Percentiles rank a stretch among this genome's conserved stretches.
Conservation (phyloP, 805 yeast species). For the Maudiozyma turicensis region DNA sequence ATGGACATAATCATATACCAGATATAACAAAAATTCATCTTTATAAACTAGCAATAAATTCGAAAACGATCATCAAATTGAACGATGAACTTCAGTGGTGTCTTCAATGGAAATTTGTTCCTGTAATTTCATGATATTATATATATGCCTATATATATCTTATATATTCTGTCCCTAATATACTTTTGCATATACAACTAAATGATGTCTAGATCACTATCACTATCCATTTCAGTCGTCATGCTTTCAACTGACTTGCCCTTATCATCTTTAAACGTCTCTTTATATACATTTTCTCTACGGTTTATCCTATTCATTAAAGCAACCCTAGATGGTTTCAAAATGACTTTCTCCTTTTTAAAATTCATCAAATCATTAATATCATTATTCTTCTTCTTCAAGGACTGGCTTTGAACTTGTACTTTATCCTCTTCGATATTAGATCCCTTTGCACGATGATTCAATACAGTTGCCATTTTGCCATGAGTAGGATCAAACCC, state of each 20-base stretch:
- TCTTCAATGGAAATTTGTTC: constrained; percentile 8
- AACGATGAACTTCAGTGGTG: constrained; percentile 5
- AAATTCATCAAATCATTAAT: constrained; percentile 25
- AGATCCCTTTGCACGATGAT: constrained; percentile 2
- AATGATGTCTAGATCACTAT: constrained; percentile 29
- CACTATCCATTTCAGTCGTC: constrained; percentile 8
- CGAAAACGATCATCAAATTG: constrained; percentile 3
- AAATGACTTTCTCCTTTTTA: constrained; percentile 27
- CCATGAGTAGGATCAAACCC: constrained; percentile 47
- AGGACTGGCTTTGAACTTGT: not conserved
- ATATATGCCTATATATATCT: not conserved
- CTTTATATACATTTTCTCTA: constrained; percentile 24
- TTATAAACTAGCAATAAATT: constrained; percentile 4
- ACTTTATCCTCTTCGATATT: not conserved
- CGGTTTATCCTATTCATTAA: constrained; percentile 19
- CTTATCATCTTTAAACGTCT: constrained; percentile 18
- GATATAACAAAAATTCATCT: not conserved
- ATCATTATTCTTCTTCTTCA: constrained; percentile 2
- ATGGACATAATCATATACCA: not conserved
- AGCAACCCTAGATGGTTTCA: constrained; percentile 28
- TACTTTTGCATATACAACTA: constrained; percentile 4
- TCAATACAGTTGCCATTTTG: constrained; percentile 14
- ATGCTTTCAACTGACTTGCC: not conserved
- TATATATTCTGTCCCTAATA: not conserved
- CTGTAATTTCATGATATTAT: not conserved